Percentiles rank a stretch among this genome's conserved stretches.
Conservation (phyloP, 2,329 filamentous ascomycete species). For the Ceratocystis smalleyi region DNA sequence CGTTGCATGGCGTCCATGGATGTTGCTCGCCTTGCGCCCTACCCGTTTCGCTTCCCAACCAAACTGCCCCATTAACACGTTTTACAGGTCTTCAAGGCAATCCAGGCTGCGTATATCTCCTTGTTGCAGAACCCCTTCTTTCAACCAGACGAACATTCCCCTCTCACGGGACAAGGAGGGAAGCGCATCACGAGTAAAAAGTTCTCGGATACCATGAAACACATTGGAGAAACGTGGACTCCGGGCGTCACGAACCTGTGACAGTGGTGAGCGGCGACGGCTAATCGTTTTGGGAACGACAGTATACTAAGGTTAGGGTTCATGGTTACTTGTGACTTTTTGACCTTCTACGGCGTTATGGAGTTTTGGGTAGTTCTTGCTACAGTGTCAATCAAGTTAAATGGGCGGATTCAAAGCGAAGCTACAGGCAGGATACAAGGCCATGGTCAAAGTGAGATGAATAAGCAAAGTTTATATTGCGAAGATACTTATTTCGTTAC, state of each 20-base stretch:
- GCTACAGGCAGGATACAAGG: neutral
- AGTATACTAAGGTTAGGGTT: slow-evolving; percentile 15
- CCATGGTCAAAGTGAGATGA: neutral
- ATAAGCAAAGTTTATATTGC: slow-evolving; percentile 1
- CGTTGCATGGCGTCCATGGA: slow-evolving; percentile 25
- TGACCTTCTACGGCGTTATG: slow-evolving; percentile 20
- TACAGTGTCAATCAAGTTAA: neutral
- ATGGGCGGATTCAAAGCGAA: neutral
- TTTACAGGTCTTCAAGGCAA: slow-evolving; percentile 55
- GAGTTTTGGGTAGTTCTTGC: slow-evolving; percentile 1
- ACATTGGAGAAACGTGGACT: slow-evolving; percentile 73
- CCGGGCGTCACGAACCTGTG: slow-evolving; percentile 52
- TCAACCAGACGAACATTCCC: slow-evolving; percentile 68
- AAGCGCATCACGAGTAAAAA: slow-evolving; percentile 65
- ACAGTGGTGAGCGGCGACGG: slow-evolving; percentile 18
- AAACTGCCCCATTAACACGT: neutral
- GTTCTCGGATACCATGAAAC: slow-evolving; percentile 68
- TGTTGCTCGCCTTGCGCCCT: slow-evolving; percentile 15
- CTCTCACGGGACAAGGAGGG: slow-evolving; percentile 36
- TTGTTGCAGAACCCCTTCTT: slow-evolving; percentile 92
- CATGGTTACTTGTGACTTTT: slow-evolving; percentile 13
- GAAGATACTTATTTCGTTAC: slow-evolving; percentile 2
- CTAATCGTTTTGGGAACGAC: neutral
- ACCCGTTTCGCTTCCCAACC: neutral
- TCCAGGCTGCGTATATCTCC: slow-evolving; percentile 83